Evolutionary conservation across 202 grass and related monocot genomes (phyloP).

Genomic region (Brachypodium distachyon): DNA sequence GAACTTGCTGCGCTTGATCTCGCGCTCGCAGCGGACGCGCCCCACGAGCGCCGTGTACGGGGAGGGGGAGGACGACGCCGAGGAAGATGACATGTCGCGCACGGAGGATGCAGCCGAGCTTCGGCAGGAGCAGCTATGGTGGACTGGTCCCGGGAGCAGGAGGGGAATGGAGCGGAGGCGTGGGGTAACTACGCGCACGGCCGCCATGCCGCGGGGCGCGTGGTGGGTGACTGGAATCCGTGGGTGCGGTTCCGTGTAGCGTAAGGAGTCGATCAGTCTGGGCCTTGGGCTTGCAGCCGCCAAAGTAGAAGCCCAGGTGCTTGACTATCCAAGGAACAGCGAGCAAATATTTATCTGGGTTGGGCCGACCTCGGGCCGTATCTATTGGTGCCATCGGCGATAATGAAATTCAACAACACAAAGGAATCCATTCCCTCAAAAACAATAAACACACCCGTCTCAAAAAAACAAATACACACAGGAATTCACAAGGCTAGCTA

Average conservation of each 20-base stretch:
- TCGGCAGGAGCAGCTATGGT: not conserved
- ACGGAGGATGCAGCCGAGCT: not conserved
- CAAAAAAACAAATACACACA: too few species aligned
- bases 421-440: too few species aligned
- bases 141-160: not conserved
- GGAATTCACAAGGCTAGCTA: too few species aligned
- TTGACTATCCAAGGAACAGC: not conserved
- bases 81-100: constrained; percentile 43
- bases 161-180: constrained; percentile 22
- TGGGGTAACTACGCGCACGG: constrained; percentile 26
- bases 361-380: not conserved
- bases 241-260: constrained; percentile 4
- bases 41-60: constrained; percentile 70
- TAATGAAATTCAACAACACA: too few species aligned
- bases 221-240: not conserved
- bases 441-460: too few species aligned
- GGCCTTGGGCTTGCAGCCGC: too few species aligned
- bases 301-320: too few species aligned
- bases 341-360: not conserved
- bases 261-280: too few species aligned
- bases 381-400: too few species aligned
- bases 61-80: constrained; percentile 8
- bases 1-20: constrained; percentile 95
- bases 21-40: constrained; percentile 66
- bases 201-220: constrained; percentile 16